phyloP scores from a whole-genome alignment of 1,139 yeast species.

The Hansenula sp. region DNA sequence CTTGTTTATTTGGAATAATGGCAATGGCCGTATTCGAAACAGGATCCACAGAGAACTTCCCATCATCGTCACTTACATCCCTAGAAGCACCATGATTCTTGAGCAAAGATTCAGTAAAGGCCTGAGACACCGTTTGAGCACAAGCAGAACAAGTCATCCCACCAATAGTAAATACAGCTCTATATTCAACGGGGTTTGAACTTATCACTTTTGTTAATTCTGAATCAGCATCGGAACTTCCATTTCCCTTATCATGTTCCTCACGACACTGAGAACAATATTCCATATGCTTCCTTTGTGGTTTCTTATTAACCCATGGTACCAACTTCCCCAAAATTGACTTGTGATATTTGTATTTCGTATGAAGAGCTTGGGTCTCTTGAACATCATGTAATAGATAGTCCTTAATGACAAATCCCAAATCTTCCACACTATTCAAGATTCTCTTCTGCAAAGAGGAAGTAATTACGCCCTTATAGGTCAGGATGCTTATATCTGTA shows the following conservation, averaged over 20 bases:
- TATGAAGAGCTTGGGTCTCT: slow-evolving; percentile 5
- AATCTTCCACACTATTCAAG: slow-evolving; percentile 9
- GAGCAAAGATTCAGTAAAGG: slow-evolving; percentile 33
- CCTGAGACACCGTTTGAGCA: slow-evolving; percentile 41
- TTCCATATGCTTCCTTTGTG: slow-evolving; percentile 28
- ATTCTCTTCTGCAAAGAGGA: slow-evolving; percentile 9
- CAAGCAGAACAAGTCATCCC: slow-evolving; percentile 73
- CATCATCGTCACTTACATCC: slow-evolving; percentile 5
- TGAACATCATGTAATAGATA: slow-evolving; percentile 9
- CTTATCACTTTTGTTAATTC: slow-evolving; percentile 15
- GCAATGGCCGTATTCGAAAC: slow-evolving; percentile 42
- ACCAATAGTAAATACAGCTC: slow-evolving; percentile 52
- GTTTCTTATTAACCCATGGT: slow-evolving; percentile 5
- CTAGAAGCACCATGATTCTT: not conserved
- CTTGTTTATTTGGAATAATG: slow-evolving; percentile 46
- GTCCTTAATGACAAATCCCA: slow-evolving; percentile 17
- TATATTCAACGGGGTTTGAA: slow-evolving; percentile 26
- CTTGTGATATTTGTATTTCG: not conserved
- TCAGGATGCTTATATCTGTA: slow-evolving; percentile 7
- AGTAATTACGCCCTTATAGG: slow-evolving; percentile 5
- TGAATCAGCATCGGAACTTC: slow-evolving; percentile 9
- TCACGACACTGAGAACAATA: slow-evolving; percentile 33
- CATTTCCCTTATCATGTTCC: too few relatives aligned
- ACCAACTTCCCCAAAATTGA: not conserved
- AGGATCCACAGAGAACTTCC: slow-evolving; percentile 34